Evolutionary conservation across 2,329 filamentous ascomycete species (phyloP), one percentile per base, ranked within the genome.

Genomic region (Corniculantispora saksenae): DNA sequence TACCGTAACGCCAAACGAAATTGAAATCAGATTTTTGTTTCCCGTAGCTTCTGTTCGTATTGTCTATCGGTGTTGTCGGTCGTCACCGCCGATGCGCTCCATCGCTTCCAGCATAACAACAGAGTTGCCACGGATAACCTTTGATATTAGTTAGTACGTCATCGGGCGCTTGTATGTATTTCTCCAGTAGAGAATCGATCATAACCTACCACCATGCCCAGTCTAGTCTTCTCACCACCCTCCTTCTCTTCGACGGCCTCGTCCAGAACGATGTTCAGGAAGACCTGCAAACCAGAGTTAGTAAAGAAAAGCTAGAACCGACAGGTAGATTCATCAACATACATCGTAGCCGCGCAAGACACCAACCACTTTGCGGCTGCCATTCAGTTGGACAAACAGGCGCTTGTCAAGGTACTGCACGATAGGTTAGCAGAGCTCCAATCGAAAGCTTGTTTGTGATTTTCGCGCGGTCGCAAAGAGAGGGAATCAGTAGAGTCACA

Each of bases 61-160:
- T 57, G 38, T 62, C 61, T 70, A 68, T 71, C 75, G 66, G 65
- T 77, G 72, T 72, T 76, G 77, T 70, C 78, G 79, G 69, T 89
- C 85, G 72, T 87, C 85, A 66, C 86, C 86, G 68, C 86, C 87
- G 70, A 91, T 90, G 73, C 89, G 83, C 76, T 89, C 86, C 65
- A 92, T 79, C 12, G 89, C 92, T 81, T 99, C 96, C 64, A 99
- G 87, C 94, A 99, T 97, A 64, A 99, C 94, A 29, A 99, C 94
- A 2, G 94, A 97, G 81, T 99, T 99, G 69, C 95, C 95, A 72
- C 96, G 92, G 74, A 99, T 97, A 69, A 97, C 91, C 91, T 93
- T 7, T 29, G 21, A 3, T 2, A 13, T 4, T 3, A 32, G 45
- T 64, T 58, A 64, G 61, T 35, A 63, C 9, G 32, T 27, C 13